A percentile compares a stretch with the other conserved stretches of the same genome.
Evolutionary conservation across 306 rosid genomes (phyloP).

Genomic region (Quercus bicolor): DNA sequence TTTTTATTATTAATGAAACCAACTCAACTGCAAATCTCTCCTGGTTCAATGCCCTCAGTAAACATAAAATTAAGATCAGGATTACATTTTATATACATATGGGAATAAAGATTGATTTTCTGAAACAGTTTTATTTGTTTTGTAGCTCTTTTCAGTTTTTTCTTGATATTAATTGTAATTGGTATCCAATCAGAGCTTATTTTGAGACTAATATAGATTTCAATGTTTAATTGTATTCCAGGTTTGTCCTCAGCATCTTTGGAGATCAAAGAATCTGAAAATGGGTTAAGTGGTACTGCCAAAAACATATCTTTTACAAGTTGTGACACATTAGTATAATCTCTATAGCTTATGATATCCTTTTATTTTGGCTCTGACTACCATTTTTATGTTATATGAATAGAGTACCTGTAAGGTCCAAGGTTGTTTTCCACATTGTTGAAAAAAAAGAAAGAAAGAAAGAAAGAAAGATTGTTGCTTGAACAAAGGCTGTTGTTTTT

Average conservation of each 20-base stretch:
- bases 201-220: not conserved
- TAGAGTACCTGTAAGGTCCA: not conserved
- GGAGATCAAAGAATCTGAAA: conserved; percentile 72
- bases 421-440: not conserved
- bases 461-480: not conserved
- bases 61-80: not conserved
- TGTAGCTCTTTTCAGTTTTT: not conserved
- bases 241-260: conserved; percentile 88
- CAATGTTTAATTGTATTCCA: conserved; percentile 28
- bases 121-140: not conserved
- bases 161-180: not conserved
- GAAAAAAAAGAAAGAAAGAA: too few species aligned
- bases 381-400: conserved; percentile 1
- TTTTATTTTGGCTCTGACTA: not conserved
- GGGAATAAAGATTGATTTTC: not conserved
- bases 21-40: not conserved
- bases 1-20: not conserved
- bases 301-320: not conserved
- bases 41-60: not conserved
- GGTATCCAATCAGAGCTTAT: not conserved
- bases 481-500: not conserved
- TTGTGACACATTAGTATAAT: not conserved
- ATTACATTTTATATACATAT: not conserved
- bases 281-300: conserved; percentile 36
- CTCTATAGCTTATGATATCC: not conserved